These are phyloP conservation scores for Cucurbita ficifolia DNA, from an alignment of 306 rosid species.

Conservation along the genomic window DNA sequence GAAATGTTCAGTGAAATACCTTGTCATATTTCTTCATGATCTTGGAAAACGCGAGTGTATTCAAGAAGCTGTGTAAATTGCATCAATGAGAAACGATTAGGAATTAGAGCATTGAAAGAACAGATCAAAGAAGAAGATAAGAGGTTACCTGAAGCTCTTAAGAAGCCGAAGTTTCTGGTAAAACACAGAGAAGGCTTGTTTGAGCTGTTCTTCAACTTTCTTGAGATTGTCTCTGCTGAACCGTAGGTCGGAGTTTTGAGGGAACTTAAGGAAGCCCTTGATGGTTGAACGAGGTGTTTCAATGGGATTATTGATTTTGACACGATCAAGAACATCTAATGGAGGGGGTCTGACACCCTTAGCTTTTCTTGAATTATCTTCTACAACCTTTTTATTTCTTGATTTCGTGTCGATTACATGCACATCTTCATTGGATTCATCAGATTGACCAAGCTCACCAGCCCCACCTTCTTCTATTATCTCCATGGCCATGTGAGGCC, in stretches of 20 bases:
- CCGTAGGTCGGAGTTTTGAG: conserved; percentile 25
- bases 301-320: conserved; percentile 30
- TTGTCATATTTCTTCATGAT: too few relatives aligned
- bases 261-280: conserved; percentile 28
- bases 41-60: conserved; percentile 23
- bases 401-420: neutral
- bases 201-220: conserved; percentile 37
- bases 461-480: conserved; percentile 24
- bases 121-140: neutral
- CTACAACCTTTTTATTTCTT: conserved; percentile 2
- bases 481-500: conserved; percentile 24
- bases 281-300: conserved; percentile 64
- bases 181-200: conserved; percentile 33
- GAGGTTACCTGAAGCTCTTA: conserved; percentile 34
- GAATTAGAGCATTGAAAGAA: neutral
- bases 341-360: conserved; percentile 27
- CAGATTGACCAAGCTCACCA: conserved; percentile 11
- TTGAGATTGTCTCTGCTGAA: conserved; percentile 35
- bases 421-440: conserved; percentile 3
- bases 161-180: conserved; percentile 53
- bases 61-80: conserved; percentile 35
- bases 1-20: too few relatives aligned
- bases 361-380: neutral
- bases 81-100: neutral
- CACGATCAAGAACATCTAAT: conserved; percentile 34